These are phyloP conservation scores for Aspergillus unguis DNA, from an alignment of 2,329 filamentous ascomycete species.

Conservation along the genomic window DNA sequence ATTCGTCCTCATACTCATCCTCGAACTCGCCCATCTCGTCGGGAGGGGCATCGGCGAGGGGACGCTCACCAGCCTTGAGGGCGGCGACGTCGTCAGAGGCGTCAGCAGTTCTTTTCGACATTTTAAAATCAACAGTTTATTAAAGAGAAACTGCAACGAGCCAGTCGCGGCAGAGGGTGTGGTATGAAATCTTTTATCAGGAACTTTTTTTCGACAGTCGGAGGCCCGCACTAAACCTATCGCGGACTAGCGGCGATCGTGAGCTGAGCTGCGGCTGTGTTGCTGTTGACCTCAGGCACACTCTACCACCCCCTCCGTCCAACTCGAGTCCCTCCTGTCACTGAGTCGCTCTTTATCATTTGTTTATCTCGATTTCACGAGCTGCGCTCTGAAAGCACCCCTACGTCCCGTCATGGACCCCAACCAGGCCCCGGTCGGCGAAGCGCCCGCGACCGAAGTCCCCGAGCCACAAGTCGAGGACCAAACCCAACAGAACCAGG, in stretches of 20 bases:
- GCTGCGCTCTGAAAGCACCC: constrained; percentile 5
- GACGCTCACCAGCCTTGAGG: constrained; percentile 61
- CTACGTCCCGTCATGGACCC: constrained; percentile 2
- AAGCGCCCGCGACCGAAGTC: constrained; percentile 18
- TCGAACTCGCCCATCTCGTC: constrained; percentile 63
- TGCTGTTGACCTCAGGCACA: constrained; percentile 13
- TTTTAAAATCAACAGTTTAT: constrained; percentile 29
- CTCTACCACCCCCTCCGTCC: constrained; percentile 1
- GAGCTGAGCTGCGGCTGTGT: constrained; percentile 17
- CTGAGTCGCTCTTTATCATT: neutral
- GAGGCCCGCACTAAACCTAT: constrained; percentile 30
- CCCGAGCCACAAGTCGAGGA: constrained; percentile 1
- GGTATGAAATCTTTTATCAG: constrained; percentile 15
- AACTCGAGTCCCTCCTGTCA: constrained; percentile 11
- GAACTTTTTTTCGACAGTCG: constrained; percentile 31
- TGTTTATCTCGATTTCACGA: neutral
- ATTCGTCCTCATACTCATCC: constrained; percentile 90
- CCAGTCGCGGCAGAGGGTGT: constrained; percentile 19
- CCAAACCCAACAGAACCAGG: neutral
- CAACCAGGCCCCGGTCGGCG: constrained; percentile 20
- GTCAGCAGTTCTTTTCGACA: constrained; percentile 62
- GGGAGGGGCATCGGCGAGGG: constrained; percentile 48
- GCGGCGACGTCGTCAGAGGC: constrained; percentile 48
- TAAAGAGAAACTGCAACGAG: constrained; percentile 15
- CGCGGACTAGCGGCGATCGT: constrained; percentile 33